Percentiles rank a stretch among this genome's conserved stretches.
Conservation (phyloP, 805 yeast species). For the Cyberlindnera bimundalis region DNA sequence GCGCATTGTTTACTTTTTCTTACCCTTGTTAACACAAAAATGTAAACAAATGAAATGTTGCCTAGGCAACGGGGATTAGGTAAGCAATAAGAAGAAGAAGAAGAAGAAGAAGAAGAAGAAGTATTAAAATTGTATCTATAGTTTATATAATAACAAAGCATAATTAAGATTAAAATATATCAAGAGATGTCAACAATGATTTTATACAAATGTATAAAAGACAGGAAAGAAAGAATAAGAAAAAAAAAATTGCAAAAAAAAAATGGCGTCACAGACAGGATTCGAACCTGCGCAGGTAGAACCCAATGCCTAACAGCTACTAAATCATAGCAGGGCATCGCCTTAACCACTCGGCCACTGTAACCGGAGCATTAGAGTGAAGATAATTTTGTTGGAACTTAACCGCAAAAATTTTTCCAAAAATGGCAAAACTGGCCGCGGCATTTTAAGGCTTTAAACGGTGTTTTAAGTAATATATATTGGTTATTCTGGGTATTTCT, state of each 20-base stretch:
- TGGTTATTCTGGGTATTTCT: too few species aligned
- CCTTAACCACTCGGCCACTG: constrained; percentile 95
- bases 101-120: background rate
- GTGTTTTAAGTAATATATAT: too few species aligned
- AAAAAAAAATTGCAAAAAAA: constrained; percentile 32
- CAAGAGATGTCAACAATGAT: too few species aligned
- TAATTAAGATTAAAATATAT: too few species aligned
- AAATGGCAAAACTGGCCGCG: too few species aligned
- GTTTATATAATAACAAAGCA: too few species aligned
- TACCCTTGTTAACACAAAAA: background rate
- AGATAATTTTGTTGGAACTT: background rate
- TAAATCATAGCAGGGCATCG: constrained; percentile 76
- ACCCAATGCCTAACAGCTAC: constrained; percentile 76
- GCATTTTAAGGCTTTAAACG: too few species aligned
- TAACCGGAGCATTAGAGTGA: constrained; percentile 16
- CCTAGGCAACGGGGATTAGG: background rate
- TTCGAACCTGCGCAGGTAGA: constrained; percentile 98
- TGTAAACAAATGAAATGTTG: constrained; percentile 7
- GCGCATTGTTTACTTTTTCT: constrained; percentile 10
- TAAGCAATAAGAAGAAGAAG: background rate
- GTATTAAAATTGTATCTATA: too few species aligned
- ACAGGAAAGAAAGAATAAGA: too few species aligned
- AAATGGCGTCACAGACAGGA: constrained; percentile 95
- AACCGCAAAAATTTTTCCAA: too few species aligned
- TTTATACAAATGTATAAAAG: too few species aligned